phyloP scores from a whole-genome alignment of 768 basidiomycete genomes.

The Dioszegia hungarica region DNA sequence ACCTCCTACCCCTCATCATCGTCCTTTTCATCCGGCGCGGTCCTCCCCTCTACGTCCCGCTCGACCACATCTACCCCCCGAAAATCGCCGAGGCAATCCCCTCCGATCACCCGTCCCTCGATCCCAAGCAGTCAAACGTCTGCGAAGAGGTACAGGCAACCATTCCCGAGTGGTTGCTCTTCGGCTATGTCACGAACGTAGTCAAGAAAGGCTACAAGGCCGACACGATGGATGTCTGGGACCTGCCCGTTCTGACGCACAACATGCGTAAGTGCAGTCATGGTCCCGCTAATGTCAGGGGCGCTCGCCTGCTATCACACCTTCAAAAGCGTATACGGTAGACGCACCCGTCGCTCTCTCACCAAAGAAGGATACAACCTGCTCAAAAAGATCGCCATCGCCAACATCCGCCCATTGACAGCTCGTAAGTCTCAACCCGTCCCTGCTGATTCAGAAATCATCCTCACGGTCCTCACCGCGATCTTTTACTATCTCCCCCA shows the following conservation, averaged over 20 bases:
- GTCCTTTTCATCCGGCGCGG: constrained; percentile 60
- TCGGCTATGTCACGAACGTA: constrained; percentile 81
- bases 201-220: constrained; percentile 74
- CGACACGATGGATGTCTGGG: constrained; percentile 74
- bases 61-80: constrained; percentile 65
- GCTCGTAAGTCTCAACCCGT: constrained; percentile 31
- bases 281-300: constrained; percentile 16
- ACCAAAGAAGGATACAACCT: constrained; percentile 39
- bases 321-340: constrained; percentile 39
- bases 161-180: constrained; percentile 59
- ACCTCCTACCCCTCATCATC: constrained; percentile 52
- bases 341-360: constrained; percentile 28
- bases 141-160: constrained; percentile 54
- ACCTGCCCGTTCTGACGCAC: constrained; percentile 74
- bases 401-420: constrained; percentile 32
- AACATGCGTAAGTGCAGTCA: constrained; percentile 57
- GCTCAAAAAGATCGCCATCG: constrained; percentile 39
- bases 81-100: constrained; percentile 33
- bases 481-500: constrained; percentile 52
- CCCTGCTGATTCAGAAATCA: constrained; percentile 20
- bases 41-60: constrained; percentile 68
- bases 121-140: constrained; percentile 66
- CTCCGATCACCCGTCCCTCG: constrained; percentile 15
- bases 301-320: constrained; percentile 28
- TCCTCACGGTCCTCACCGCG: constrained; percentile 43